Conservation (phyloP, 768 basidiomycete species). For the Naematelia aurantialba region DNA sequence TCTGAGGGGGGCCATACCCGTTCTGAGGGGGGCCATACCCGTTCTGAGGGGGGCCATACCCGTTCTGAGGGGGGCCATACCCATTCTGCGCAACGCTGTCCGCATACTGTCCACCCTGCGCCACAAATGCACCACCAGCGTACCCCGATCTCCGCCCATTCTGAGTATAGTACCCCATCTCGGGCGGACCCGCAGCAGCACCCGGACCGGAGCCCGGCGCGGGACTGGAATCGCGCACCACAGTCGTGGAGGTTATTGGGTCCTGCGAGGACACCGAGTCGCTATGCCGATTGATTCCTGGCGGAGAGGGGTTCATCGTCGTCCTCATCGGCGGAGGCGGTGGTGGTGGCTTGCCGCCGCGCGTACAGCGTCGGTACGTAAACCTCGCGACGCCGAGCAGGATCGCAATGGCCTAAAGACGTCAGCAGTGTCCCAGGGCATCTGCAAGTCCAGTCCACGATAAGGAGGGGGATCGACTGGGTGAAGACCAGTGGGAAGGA, state of each 20-base stretch:
- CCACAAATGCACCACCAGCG: background rate
- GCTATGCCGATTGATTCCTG: slow-evolving; percentile 15
- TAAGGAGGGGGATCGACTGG: too few species aligned
- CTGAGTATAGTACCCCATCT: background rate
- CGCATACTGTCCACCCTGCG: background rate
- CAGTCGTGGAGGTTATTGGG: slow-evolving; percentile 16
- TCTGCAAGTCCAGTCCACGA: too few species aligned
- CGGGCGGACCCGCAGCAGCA: background rate
- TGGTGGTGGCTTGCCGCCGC: slow-evolving; percentile 14
- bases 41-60: too few species aligned
- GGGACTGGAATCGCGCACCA: slow-evolving; percentile 10
- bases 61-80: too few species aligned
- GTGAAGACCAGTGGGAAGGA: background rate
- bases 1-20: background rate
- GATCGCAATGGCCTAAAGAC: slow-evolving; percentile 30
- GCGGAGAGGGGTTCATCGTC: slow-evolving; percentile 1
- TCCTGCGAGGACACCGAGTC: slow-evolving; percentile 16
- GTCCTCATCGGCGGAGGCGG: slow-evolving; percentile 19
- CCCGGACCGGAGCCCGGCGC: too few species aligned
- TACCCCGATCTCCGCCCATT: slow-evolving; percentile 1
- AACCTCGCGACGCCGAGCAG: slow-evolving; percentile 33
- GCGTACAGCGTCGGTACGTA: slow-evolving; percentile 25
- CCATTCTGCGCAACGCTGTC: too few species aligned
- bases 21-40: slow-evolving; percentile 2
- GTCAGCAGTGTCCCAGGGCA: too few species aligned